Evolutionary conservation across 2,329 filamentous ascomycete species (phyloP).

Genomic region (Penicillium digitatum): DNA sequence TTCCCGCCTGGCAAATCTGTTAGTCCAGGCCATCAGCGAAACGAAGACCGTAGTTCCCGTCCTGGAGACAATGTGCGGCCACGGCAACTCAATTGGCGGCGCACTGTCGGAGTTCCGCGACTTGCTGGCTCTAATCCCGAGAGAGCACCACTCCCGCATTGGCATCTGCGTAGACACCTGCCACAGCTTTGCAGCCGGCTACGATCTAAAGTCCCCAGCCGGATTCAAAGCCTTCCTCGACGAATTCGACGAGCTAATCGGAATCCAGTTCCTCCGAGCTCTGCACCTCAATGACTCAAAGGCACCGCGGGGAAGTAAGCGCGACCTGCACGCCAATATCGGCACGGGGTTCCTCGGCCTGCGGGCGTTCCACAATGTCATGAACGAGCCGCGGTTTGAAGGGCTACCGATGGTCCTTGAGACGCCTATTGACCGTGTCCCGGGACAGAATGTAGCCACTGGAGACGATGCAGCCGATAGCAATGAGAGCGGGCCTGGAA

Average conservation of each 20-base stretch:
- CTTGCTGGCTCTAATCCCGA: constrained; percentile 68
- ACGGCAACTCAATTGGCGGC: constrained; percentile 80
- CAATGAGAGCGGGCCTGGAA: constrained; percentile 18
- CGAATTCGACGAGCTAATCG: constrained; percentile 73
- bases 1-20: constrained; percentile 69
- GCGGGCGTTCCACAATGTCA: constrained; percentile 81
- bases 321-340: constrained; percentile 93
- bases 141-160: constrained; percentile 74
- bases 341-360: constrained; percentile 91
- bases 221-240: constrained; percentile 69
- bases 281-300: constrained; percentile 96
- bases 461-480: constrained; percentile 18
- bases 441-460: constrained; percentile 27
- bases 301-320: constrained; percentile 73
- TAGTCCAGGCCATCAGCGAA: constrained; percentile 76
- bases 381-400: constrained; percentile 75
- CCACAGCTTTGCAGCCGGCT: constrained; percentile 90
- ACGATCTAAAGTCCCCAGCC: constrained; percentile 74
- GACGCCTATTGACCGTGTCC: constrained; percentile 80
- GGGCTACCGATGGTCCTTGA: constrained; percentile 88
- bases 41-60: constrained; percentile 75
- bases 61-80: constrained; percentile 92
- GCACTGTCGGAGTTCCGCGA: constrained; percentile 81
- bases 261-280: constrained; percentile 73
- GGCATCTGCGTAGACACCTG: constrained; percentile 97